Evolutionary conservation across 306 rosid species (phyloP), one percentile per base, ranked within the genome.

Genomic region (Medicago lupulina): DNA sequence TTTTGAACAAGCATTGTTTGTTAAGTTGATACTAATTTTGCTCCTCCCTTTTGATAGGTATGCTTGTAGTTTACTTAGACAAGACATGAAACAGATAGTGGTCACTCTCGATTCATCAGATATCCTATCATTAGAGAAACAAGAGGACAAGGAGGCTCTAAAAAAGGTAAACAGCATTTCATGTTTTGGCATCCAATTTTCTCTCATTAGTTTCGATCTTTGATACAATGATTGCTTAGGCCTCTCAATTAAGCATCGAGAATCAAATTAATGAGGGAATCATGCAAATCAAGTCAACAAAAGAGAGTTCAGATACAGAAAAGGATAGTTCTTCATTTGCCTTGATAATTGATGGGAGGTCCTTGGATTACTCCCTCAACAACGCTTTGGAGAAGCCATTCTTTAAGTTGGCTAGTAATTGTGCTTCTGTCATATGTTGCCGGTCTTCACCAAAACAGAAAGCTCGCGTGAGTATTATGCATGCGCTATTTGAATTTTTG

Each of bases 381-480:
- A 69, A 85, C 76, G 74, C 47, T 40, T 25, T 85, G 73, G 89
- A 85, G 79, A 88, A 61, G 55, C 80, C 85, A 38, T 89, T 93
- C 83, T 93, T 89, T 78, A 88, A 88, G 64, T 87, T 93, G 72
- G 97, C 98, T 47, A 75, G 51, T 73, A 85, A 51, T 77, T 93
- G 98, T 66, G 88, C 89, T 73, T 89, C 98, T 39, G 98, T 90
- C 70, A 87, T 93, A 67, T 93, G 98, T 77, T 93, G 97, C 71
- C 91, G 97, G 71, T 85, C 98, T 71, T 90, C 98, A 2, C 98
- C 98, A 25, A 93, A 88, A 76, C 97, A 91, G 76, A 93, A 93
- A 79, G 96, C 98, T 82, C 97, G 87, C 16, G 98, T 93, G 74
- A 85, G 93, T 88, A 55, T 71, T 60, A 21, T 16, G n/a, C 25